These are phyloP conservation scores for Peronospora farinosa DNA, from an alignment of 352 stramenopile species.

Conservation along the genomic window DNA sequence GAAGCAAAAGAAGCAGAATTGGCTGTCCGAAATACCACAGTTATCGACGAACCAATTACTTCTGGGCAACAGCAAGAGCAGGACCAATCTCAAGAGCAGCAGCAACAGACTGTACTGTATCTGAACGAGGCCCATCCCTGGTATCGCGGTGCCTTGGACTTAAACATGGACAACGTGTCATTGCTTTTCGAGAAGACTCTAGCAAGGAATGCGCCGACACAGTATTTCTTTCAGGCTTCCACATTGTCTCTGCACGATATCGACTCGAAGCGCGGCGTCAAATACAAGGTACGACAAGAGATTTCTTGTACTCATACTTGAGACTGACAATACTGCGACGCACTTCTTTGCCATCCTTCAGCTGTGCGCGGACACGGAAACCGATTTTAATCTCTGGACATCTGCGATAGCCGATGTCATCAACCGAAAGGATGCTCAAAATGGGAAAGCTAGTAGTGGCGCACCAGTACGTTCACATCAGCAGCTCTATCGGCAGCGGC, in stretches of 20 bases:
- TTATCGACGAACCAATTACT: constrained; percentile 10
- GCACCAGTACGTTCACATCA: constrained; percentile 55
- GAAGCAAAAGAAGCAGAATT: constrained; percentile 25
- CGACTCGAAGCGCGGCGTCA: constrained; percentile 71
- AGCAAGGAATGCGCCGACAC: constrained; percentile 65
- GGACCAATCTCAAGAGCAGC: constrained; percentile 18
- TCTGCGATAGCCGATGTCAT: constrained; percentile 67
- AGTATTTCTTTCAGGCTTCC: constrained; percentile 83
- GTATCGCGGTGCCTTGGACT: constrained; percentile 70
- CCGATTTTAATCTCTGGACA: constrained; percentile 77
- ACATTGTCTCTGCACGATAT: constrained; percentile 69
- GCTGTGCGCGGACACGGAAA: constrained; percentile 68
- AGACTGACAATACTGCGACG: constrained; percentile 3
- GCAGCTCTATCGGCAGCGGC: constrained; percentile 66
- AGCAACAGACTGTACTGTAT: constrained; percentile 53
- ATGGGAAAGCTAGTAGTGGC: constrained; percentile 15
- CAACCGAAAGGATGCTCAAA: constrained; percentile 58
- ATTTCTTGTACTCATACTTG: not conserved
- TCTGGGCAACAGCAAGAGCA: constrained; percentile 16
- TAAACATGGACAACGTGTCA: constrained; percentile 70
- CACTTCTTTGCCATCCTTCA: constrained; percentile 16
- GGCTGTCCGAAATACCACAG: constrained; percentile 10
- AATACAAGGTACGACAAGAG: constrained; percentile 61
- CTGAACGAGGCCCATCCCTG: constrained; percentile 72
- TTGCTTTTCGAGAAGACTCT: constrained; percentile 79